Conservation (phyloP, 805 yeast genomes). For the Myxozyma nipponensis region DNA sequence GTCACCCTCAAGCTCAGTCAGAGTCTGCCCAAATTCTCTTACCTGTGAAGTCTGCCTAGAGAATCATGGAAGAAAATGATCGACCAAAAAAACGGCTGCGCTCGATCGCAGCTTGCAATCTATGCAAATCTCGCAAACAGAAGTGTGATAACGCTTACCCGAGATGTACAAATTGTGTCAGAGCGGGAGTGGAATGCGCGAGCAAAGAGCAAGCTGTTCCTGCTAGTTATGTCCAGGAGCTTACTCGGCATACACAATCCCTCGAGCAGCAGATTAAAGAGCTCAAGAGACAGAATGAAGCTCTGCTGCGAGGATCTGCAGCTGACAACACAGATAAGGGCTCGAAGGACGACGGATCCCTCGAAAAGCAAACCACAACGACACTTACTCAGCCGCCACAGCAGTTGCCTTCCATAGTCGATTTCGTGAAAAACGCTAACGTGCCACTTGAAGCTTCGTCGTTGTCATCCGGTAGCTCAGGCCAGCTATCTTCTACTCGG, state of each 20-base stretch:
- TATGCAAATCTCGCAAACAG: conserved; percentile 67
- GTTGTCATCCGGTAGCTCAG: not conserved
- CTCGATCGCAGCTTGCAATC: conserved; percentile 72
- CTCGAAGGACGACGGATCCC: not conserved
- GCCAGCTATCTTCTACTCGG: not conserved
- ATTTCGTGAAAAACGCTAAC: conserved; percentile 16
- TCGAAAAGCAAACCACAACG: not conserved
- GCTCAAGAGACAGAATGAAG: conserved; percentile 1
- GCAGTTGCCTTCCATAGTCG: conserved; percentile 14
- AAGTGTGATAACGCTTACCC: conserved; percentile 67
- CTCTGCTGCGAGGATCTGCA: not conserved
- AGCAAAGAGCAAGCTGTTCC: conserved; percentile 27
- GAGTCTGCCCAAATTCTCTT: too few relatives aligned
- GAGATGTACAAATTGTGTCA: conserved; percentile 54
- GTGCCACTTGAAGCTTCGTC: conserved; percentile 7
- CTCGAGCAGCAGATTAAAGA: conserved; percentile 8
- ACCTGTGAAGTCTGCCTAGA: too few relatives aligned
- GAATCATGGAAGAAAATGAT: not conserved
- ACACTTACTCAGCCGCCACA: conserved; percentile 1
- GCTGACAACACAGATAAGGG: not conserved
- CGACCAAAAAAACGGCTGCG: conserved; percentile 34
- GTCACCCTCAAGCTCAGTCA: too few relatives aligned
- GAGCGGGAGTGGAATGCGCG: conserved; percentile 67
- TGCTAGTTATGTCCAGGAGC: conserved; percentile 23
- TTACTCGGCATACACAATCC: conserved; percentile 18